Conservation (phyloP, 768 basidiomycete species). For the Trametes elegans region DNA sequence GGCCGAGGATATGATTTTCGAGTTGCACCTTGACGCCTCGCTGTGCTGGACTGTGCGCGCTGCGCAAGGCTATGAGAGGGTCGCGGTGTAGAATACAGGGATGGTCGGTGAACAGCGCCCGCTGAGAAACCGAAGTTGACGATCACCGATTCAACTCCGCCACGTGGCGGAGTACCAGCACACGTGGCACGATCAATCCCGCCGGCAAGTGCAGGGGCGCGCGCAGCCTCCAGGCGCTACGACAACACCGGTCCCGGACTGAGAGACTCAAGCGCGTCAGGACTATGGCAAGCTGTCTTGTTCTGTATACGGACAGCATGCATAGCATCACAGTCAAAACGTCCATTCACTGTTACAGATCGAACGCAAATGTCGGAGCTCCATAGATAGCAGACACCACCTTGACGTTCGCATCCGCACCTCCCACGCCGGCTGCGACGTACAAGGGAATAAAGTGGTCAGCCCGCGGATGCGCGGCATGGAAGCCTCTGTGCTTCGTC, state of each 20-base stretch:
- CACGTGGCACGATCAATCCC: conserved; percentile 6
- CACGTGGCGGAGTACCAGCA: conserved; percentile 10
- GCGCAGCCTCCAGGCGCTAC: too few relatives aligned
- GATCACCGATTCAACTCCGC: conserved; percentile 12
- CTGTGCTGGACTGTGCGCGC: conserved; percentile 19
- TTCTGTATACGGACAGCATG: not conserved
- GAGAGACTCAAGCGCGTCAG: not conserved
- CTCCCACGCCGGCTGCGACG: conserved; percentile 72
- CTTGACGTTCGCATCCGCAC: conserved; percentile 43
- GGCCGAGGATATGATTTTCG: not conserved
- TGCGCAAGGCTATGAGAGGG: conserved; percentile 22
- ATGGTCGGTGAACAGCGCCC: not conserved
- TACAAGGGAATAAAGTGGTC: conserved; percentile 85
- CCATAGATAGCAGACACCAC: conserved; percentile 56
- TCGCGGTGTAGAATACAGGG: conserved; percentile 16
- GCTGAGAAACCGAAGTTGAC: not conserved
- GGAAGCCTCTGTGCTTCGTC: conserved; percentile 58
- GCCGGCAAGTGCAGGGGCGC: not conserved
- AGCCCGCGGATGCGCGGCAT: conserved; percentile 66
- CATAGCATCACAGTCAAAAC: too few relatives aligned
- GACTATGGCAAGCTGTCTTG: not conserved
- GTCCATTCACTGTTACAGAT: conserved; percentile 43
- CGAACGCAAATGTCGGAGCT: conserved; percentile 66
- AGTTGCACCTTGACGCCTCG: not conserved
- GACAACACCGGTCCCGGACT: too few relatives aligned